A percentile compares a stretch with the other conserved stretches of the same genome.
phyloP scores from a whole-genome alignment of 1,284 basidiomycete species.

The Apiotrichum sp. region DNA sequence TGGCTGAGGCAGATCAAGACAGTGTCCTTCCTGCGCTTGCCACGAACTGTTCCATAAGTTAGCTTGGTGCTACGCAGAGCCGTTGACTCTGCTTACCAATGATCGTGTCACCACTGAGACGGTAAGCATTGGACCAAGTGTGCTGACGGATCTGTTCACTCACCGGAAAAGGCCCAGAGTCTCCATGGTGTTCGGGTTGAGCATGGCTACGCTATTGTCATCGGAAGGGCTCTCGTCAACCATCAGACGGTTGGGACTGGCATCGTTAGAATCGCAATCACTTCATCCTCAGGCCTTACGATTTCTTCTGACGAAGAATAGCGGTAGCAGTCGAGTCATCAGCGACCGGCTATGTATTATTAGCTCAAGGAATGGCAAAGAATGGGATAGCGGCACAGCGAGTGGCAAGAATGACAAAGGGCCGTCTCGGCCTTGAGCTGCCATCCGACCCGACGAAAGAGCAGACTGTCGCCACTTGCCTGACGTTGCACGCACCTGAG shows the following conservation, averaged over 20 bases:
- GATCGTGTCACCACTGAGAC: slow-evolving; percentile 37
- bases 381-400: too few relatives aligned
- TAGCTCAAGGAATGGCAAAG: neutral
- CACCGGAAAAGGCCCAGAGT: slow-evolving; percentile 86
- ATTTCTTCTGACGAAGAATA: slow-evolving; percentile 91
- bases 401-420: too few relatives aligned
- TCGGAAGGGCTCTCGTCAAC: slow-evolving; percentile 86
- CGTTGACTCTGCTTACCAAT: slow-evolving; percentile 26
- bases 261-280: slow-evolving; percentile 13
- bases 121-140: neutral
- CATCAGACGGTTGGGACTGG: slow-evolving; percentile 85
- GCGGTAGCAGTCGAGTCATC: slow-evolving; percentile 66
- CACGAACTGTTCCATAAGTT: slow-evolving; percentile 49
- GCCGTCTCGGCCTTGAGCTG: too few relatives aligned
- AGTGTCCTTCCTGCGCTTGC: slow-evolving; percentile 92
- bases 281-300: slow-evolving; percentile 56
- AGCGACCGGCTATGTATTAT: slow-evolving; percentile 23
- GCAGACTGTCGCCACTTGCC: slow-evolving; percentile 8
- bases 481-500: slow-evolving; percentile 10
- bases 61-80: too few relatives aligned
- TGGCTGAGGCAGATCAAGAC: slow-evolving; percentile 93
- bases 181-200: slow-evolving; percentile 97
- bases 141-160: slow-evolving; percentile 18
- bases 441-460: neutral
- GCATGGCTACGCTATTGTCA: slow-evolving; percentile 82